Base-by-base conservation (phyloP, 148 eudicot species). In the Chenopodium album region DNA sequence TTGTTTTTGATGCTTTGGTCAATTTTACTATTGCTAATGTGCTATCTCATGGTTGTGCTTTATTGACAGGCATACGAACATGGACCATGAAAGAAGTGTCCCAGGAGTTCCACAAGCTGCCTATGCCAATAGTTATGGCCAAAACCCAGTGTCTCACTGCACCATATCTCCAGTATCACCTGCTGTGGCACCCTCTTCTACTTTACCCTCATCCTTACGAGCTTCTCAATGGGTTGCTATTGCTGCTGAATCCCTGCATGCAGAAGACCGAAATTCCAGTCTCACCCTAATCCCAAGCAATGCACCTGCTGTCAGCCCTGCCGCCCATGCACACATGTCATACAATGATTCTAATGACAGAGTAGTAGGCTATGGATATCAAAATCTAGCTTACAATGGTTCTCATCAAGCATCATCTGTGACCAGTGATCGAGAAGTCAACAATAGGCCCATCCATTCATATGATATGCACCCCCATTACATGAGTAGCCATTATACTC, bases 151-250 rank as follows among this genome's bases (percentile, higher is more conserved):
- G 65, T 72, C 63, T 68, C 65, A 8, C 12, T n/a, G 37, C 52
- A 26, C 75, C 17, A n/a, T 47, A 9, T 44, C 70, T 68, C 79
- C 44, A 75, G 62, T 41, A 79, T 8, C 68, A 23, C 66, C 75
- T 59, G 84, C 28, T 67, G 34, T 20, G 50, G 32, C 76, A 67
- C 76, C 85, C 56, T 59, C 50, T 26, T 12, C 81, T 71, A 34
- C 48, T 44, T 23, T 13, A 26, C 37, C 83, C n/a, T 65, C 78
- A 9, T 31, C 79, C 32, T 75, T 50, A 52, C 17, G 68, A 32
- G 78, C 74, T 78, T 54, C 78, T 26, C 79, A 74, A 9, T 79
- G 74, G 85, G 85, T 78, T 50, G 82, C 78, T 23, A 52, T 66
- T 74, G 82, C 85, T 78, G 63, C 82, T 37, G 52, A 56, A 78